Evolutionary conservation across 257 asterid genomes (phyloP), one percentile per base, ranked within the genome.

Genomic region (Primulina tabacum): DNA sequence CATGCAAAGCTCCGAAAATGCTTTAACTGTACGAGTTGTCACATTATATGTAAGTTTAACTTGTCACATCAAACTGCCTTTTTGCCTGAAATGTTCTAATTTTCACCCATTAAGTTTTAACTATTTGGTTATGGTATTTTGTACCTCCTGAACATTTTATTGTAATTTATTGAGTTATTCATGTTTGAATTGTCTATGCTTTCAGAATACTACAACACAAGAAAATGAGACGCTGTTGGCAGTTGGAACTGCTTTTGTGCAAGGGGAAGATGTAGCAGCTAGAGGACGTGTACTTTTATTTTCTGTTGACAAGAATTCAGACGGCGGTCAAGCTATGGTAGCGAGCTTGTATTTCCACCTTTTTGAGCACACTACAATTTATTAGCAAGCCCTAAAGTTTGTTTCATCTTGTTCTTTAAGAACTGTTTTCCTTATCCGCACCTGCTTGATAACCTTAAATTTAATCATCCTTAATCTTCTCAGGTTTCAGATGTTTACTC

Each of bases 241-340:
- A 55, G 76, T 93, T 74, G 99, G 99, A 71, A 93, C 99, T 68
- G 99, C 96, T 82, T 90, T 89, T 76, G 90, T 86, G 76, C 99
- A 93, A 87, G 99, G 99, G 76, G 99, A 93, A 82, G 99, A 93
- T 86, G 99, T 93, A 67, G 96, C 99, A 17, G 99, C 95, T 61
- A 83, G 99, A 81, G 99, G 99, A 71, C 99, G 97, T 26, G 84
- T 93, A 64, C 85, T 93, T 67, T 71, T 93, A 80, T 93, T 79
- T 83, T 86, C 96, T 38, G 76, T 93, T 72, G 97, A 93, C 53
- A 89, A 67, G 71, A 80, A 73, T 73, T 69, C 95, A 28, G 99
- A 89, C 78, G 84, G 72, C 75, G 75, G 73, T 74, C 92, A 86
- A 78, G 77, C 76, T 63, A 78, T 71, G 95, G 98, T 93, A 82